Evolutionary conservation across 805 yeast species (phyloP).

Genomic region (Candida chilensis): DNA sequence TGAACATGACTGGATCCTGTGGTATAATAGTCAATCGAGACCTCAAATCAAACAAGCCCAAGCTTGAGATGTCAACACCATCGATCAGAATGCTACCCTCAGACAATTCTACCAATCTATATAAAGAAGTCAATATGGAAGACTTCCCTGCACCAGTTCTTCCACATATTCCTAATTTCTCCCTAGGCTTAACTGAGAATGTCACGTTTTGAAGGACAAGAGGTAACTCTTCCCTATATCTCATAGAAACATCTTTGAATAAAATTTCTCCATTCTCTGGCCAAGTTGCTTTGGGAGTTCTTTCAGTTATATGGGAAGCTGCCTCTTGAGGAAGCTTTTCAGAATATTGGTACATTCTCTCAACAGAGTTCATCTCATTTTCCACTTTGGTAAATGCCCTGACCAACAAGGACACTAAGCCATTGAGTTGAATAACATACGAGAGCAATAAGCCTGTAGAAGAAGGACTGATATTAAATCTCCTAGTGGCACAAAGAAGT

Average conservation of each 20-base stretch:
- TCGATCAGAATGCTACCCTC: conserved; percentile 9
- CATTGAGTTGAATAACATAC: conserved; percentile 23
- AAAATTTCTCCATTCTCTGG: conserved; percentile 10
- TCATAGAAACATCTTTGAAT: conserved; percentile 8
- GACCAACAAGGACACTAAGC: conserved; percentile 23
- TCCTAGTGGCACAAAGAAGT: conserved; percentile 21
- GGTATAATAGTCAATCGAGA: conserved; percentile 10
- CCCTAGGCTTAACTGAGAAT: conserved; percentile 10
- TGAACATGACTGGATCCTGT: conserved; percentile 11
- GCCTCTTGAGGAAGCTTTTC: conserved; percentile 19
- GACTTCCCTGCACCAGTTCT: conserved; percentile 13
- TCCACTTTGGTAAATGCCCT: conserved; percentile 26
- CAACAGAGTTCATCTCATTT: conserved; percentile 28
- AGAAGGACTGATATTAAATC: conserved; percentile 21
- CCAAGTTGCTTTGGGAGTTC: conserved; percentile 20
- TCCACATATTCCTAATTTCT: conserved; percentile 12
- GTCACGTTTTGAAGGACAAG: conserved; percentile 9
- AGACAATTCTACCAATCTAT: conserved; percentile 9
- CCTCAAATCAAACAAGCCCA: conserved; percentile 10
- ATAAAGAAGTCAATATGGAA: conserved; percentile 10
- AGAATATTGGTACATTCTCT: conserved; percentile 23
- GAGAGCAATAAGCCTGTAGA: conserved; percentile 26
- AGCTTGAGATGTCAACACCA: conserved; percentile 7
- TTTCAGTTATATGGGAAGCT: conserved; percentile 12
- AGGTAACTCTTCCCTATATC: conserved; percentile 9